Evolutionary conservation across 768 basidiomycete genomes (phyloP), one percentile per base, ranked within the genome.

Genomic region (Pholiota conissans): DNA sequence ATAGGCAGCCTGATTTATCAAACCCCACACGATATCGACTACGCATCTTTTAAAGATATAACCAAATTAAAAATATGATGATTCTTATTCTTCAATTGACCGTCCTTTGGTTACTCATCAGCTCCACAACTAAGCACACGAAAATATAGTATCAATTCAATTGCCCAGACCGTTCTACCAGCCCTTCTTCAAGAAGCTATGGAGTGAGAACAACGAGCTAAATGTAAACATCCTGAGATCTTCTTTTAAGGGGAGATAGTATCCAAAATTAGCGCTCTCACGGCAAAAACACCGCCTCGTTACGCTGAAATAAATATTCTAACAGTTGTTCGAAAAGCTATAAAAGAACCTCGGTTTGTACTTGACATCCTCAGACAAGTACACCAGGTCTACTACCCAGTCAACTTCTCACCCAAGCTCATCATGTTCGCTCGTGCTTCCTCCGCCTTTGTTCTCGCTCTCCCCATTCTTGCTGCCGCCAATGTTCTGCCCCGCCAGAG

Each of bases 351-450:
- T n/a, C n/a, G n/a, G n/a, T n/a, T n/a, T n/a, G n/a, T n/a, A n/a
- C n/a, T n/a, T n/a, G n/a, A n/a, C n/a, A n/a, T 24, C 18, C 22
- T 24, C 42, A 45, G 42, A 45, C 42, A 45, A 45, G 40, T 24
- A 42, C 18, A 42, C 40, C 40, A 42, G 13, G 42, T 45, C 42
- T 26, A 54, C 26, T 35, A 49, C 35, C 35, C 39, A 56, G 5
- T 42, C 49, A 37, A 49, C 11, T 55, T 55, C 51, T 54, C 34
- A 35, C 30, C 16, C 29, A 26, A 48, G 35, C 40, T 57, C 58
- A 67, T 61, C 3, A 72, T 72, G 71, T 69, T 69, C 65, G 56
- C 65, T 61, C 71, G 69, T 46, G 58, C 65, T 49, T 60, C 63
- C 61, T 60, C 64, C 32, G 48, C 65, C 61, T 61, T 69, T 52